Evolutionary conservation across 2,329 filamentous ascomycete genomes (phyloP).

Genomic region (Colletotrichum cereale): DNA sequence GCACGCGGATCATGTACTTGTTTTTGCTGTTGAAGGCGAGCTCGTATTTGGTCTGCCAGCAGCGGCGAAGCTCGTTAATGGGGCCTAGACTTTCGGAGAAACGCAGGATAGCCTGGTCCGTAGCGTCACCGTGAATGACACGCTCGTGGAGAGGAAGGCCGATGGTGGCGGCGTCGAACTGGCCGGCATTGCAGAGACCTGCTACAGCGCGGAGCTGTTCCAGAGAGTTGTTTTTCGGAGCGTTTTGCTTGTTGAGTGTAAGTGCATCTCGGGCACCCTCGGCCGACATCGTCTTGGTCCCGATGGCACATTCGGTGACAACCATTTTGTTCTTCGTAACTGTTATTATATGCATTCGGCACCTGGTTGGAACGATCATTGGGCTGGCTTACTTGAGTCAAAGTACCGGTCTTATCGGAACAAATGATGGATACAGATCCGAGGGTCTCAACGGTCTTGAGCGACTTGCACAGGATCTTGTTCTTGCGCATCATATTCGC

Average conservation of each 20-base stretch:
- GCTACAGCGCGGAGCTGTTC: conserved; percentile 71
- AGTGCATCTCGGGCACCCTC: conserved; percentile 62
- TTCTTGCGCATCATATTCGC: conserved; percentile 83
- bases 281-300: conserved; percentile 60
- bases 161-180: conserved; percentile 76
- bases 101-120: conserved; percentile 79
- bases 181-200: conserved; percentile 80
- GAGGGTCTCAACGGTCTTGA: conserved; percentile 83
- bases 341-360: conserved; percentile 2
- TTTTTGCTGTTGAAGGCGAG: conserved; percentile 86
- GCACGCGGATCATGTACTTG: conserved; percentile 81
- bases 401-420: conserved; percentile 81
- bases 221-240: conserved; percentile 57
- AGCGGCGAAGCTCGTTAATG: conserved; percentile 69
- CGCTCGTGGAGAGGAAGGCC: conserved; percentile 70
- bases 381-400: conserved; percentile 63
- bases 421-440: conserved; percentile 80
- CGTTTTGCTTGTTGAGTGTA: conserved; percentile 44
- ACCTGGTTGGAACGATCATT: no score
- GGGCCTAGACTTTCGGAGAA: conserved; percentile 75
- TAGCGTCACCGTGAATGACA: conserved; percentile 80
- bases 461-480: conserved; percentile 82
- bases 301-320: conserved; percentile 76
- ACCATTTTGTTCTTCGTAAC: conserved; percentile 74
- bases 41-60: conserved; percentile 76